Conservation (phyloP, 345 rosid genomes). For the Hibiscus mutabilis region DNA sequence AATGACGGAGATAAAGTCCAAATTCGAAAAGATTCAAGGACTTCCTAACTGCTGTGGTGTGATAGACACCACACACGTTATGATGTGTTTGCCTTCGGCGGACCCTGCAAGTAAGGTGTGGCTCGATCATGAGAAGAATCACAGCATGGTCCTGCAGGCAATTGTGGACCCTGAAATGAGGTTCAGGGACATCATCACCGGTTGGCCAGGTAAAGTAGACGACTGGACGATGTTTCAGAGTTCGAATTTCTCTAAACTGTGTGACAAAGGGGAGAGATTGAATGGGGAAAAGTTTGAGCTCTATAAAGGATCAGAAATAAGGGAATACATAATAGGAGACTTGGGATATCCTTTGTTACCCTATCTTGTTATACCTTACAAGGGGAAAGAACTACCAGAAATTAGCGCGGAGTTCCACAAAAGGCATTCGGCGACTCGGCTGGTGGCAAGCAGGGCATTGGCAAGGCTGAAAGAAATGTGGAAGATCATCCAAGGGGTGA, state of each 20-base stretch:
- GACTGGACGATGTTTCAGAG: slow-evolving; percentile 37
- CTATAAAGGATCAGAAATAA: slow-evolving; percentile 36
- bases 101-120: slow-evolving; percentile 42
- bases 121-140: slow-evolving; percentile 50
- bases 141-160: slow-evolving; percentile 60
- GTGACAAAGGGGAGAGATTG: slow-evolving; percentile 44
- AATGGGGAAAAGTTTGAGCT: slow-evolving; percentile 33
- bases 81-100: slow-evolving; percentile 43
- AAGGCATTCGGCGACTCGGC: slow-evolving; percentile 28
- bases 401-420: slow-evolving; percentile 37
- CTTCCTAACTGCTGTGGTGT: slow-evolving; percentile 64
- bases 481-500: slow-evolving; percentile 52
- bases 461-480: slow-evolving; percentile 46
- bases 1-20: slow-evolving; percentile 37
- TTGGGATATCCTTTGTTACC: slow-evolving; percentile 53
- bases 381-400: slow-evolving; percentile 34
- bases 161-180: slow-evolving; percentile 53
- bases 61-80: slow-evolving; percentile 48
- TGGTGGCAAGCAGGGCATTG: slow-evolving; percentile 49
- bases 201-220: slow-evolving; percentile 63
- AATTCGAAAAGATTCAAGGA: slow-evolving; percentile 44
- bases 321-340: slow-evolving; percentile 59
- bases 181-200: slow-evolving; percentile 56
- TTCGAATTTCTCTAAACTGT: slow-evolving; percentile 38
- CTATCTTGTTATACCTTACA: slow-evolving; percentile 46